These are phyloP conservation scores for Naganishia randhawae DNA, from an alignment of 768 basidiomycete genomes.

Conservation along the genomic window DNA sequence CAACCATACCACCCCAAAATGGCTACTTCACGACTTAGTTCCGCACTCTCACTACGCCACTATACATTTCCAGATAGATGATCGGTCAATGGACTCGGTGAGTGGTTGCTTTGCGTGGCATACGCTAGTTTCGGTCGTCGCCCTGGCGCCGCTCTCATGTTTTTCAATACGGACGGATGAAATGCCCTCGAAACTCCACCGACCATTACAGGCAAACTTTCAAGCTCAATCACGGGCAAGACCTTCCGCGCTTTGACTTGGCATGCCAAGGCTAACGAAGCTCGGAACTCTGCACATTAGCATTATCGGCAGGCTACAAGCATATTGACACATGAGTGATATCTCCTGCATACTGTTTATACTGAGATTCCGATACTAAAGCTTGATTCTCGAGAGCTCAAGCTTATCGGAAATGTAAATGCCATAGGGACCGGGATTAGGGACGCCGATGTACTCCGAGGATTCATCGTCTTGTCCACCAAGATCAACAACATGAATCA, in stretches of 20 bases:
- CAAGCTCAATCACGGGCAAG: slow-evolving; percentile 53
- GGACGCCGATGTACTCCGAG: slow-evolving; percentile 67
- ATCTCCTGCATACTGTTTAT: neutral
- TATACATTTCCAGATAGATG: too few species aligned
- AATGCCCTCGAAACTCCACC: neutral
- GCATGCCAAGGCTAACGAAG: slow-evolving; percentile 61
- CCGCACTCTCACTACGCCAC: too few species aligned
- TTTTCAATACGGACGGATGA: neutral
- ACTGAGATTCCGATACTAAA: neutral
- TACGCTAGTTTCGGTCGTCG: neutral
- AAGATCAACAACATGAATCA: slow-evolving; percentile 43
- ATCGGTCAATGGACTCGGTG: slow-evolving; percentile 18
- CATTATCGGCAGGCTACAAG: slow-evolving; percentile 69
- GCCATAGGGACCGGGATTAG: slow-evolving; percentile 80
- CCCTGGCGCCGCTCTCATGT: neutral
- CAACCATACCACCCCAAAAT: too few species aligned
- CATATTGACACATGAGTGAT: slow-evolving; percentile 52
- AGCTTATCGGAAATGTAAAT: slow-evolving; percentile 61
- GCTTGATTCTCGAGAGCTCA: slow-evolving; percentile 14
- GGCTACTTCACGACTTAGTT: too few species aligned
- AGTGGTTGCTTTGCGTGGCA: neutral
- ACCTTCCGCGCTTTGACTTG: slow-evolving; percentile 65
- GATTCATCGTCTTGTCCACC: slow-evolving; percentile 70
- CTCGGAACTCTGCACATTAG: slow-evolving; percentile 68
- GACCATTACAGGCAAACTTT: slow-evolving; percentile 28